Evolutionary conservation across 108 stramenopile species (phyloP), one percentile per base, ranked within the genome.

Genomic region (Cyclotella atomus): DNA sequence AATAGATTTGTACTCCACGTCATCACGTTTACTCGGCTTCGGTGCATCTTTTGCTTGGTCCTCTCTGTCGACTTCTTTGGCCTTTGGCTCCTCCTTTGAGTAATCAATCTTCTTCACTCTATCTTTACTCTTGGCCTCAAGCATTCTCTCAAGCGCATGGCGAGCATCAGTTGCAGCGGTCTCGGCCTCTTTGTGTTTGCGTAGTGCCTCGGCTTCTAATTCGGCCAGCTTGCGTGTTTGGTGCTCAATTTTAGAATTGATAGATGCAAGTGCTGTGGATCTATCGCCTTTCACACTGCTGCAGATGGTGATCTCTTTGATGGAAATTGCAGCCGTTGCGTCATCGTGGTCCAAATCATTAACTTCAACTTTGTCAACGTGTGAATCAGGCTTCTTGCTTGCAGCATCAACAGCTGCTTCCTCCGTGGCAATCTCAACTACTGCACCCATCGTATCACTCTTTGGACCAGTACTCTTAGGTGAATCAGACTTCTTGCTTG

Each of bases 121-220:
- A 6, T 59, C 28, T 32, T 16, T 59, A 20, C 36, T 46, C 30
- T 45, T 60, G 28, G 59, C 59, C 34, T 75, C 49, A 32, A 68
- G 24, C 74, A 75, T 68, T 17, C 41, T 56, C 14, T 75, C 74
- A 14, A 75, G 46, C 27, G 65, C 74, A 38, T 68, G 47, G 2
- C 74, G 74, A 21, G 74, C 74, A 27, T 50, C 29, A 9, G 34
- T 55, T 12, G 74, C 74, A 21, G 74, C 74, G 23, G 46, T 30
- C 17, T 66, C 66, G 50, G 74, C 74, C 74, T 67, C 66, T 6
- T 60, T 57, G 45, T 75, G 74, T 45, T 75, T 75, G 35, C 57
- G 74, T 15, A 68, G 27, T 29, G 74, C 74, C 10, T 75, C 74
- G 30, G 65, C 66, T 60, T 75, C 74, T 12, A 75, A 38, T 20